Conservation (phyloP, 1,284 basidiomycete genomes). For the Ustilago crameri region DNA sequence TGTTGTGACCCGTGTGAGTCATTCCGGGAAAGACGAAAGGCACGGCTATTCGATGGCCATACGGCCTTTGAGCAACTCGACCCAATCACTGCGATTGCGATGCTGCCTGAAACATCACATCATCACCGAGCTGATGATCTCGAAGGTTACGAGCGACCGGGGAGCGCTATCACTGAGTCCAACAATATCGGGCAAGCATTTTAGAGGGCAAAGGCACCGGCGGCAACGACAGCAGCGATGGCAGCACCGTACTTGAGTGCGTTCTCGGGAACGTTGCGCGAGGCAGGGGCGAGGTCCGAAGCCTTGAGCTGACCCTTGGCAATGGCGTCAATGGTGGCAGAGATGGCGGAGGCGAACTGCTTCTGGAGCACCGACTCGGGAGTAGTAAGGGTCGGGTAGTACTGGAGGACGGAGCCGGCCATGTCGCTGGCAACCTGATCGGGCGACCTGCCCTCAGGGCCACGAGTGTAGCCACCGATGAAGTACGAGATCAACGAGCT, state of each 20-base stretch:
- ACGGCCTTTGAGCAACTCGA: slow-evolving; percentile 5
- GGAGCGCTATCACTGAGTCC: slow-evolving; percentile 17
- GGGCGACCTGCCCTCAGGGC: slow-evolving; percentile 42
- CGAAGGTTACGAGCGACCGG: background rate
- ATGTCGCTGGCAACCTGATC: slow-evolving; percentile 58
- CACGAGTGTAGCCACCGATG: slow-evolving; percentile 53
- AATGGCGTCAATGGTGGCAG: slow-evolving; percentile 44
- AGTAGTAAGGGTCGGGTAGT: slow-evolving; percentile 63
- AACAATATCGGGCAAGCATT: background rate
- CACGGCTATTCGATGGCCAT: slow-evolving; percentile 3
- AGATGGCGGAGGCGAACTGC: slow-evolving; percentile 47
- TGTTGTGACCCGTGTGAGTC: background rate
- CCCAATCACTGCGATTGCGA: background rate
- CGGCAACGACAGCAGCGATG: slow-evolving; percentile 56
- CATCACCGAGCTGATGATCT: background rate
- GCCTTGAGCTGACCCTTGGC: slow-evolving; percentile 34
- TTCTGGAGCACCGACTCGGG: slow-evolving; percentile 28
- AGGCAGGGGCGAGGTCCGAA: slow-evolving; percentile 38
- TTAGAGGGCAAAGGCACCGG: slow-evolving; percentile 64
- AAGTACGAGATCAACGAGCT: slow-evolving; percentile 57
- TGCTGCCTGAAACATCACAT: background rate
- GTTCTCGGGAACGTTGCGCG: slow-evolving; percentile 31
- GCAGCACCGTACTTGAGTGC: slow-evolving; percentile 45
- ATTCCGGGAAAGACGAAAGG: background rate
- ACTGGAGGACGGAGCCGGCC: slow-evolving; percentile 56